A percentile compares a stretch with the other conserved stretches of the same genome.
Evolutionary conservation across 371 early-diverging fungal species (phyloP).

Genomic region (Zychaea mexicana): DNA sequence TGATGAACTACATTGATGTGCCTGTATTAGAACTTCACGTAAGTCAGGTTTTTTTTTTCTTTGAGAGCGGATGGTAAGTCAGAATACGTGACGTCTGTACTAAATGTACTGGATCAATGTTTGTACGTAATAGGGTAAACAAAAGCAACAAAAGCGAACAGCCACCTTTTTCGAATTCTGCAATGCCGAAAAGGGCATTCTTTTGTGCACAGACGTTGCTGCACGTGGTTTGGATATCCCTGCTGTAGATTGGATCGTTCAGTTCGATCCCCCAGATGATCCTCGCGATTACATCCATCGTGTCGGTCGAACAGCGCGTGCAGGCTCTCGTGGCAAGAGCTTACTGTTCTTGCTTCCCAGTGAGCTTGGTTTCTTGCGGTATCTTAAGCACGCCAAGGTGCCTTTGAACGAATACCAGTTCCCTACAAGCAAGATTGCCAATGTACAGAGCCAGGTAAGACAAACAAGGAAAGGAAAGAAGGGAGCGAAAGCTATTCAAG

Average conservation of each 20-base stretch:
- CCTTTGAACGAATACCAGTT: slow-evolving; percentile 98
- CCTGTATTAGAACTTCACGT: slow-evolving; percentile 50
- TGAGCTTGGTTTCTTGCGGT: slow-evolving; percentile 93
- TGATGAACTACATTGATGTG: slow-evolving; percentile 56
- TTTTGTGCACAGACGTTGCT: slow-evolving; percentile 98
- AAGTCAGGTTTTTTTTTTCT: slow-evolving; percentile 14
- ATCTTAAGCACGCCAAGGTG: slow-evolving; percentile 96
- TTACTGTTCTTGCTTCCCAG: slow-evolving; percentile 84
- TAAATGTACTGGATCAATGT: no score
- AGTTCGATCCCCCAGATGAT: slow-evolving; percentile 97
- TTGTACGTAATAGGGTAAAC: slow-evolving; percentile 79
- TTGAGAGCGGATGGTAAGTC: no score
- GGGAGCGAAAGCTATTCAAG: not conserved
- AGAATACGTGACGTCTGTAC: no score
- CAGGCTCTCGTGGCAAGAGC: slow-evolving; percentile 86
- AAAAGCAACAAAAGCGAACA: slow-evolving; percentile 80
- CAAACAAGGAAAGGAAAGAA: no score
- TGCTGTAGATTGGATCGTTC: slow-evolving; percentile 90
- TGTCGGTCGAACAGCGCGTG: slow-evolving; percentile 97
- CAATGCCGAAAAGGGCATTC: slow-evolving; percentile 63
- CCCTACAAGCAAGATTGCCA: slow-evolving; percentile 91
- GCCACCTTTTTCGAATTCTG: slow-evolving; percentile 79
- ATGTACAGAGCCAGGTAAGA: slow-evolving; percentile 81
- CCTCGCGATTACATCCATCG: slow-evolving; percentile 96
- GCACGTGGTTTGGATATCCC: slow-evolving; percentile 98